A percentile compares a stretch with the other conserved stretches of the same genome.
These are phyloP conservation scores for Akanthomyces muscarius DNA, from an alignment of 2,329 filamentous ascomycete species.

Conservation along the genomic window DNA sequence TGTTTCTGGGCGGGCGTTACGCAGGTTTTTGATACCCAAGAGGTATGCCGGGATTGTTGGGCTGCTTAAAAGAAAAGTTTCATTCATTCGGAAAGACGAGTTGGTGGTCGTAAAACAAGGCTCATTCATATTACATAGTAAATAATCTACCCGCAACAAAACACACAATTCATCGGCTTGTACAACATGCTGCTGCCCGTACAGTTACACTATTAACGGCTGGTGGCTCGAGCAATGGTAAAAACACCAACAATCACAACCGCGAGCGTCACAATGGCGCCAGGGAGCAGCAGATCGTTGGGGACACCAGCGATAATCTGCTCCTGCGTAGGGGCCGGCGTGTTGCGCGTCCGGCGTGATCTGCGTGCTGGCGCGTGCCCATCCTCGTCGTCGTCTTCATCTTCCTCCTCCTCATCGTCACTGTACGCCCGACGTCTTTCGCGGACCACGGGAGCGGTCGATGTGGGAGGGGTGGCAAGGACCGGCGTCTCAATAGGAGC, in stretches of 20 bases:
- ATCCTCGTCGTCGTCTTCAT: conserved; percentile 39
- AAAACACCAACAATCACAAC: conserved; percentile 94
- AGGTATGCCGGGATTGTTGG: no score
- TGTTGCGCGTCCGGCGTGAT: conserved; percentile 35
- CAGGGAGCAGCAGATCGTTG: conserved; percentile 88
- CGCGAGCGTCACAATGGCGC: conserved; percentile 90
- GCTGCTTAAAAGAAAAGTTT: no score
- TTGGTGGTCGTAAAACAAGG: conserved; percentile 14
- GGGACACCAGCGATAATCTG: conserved; percentile 88
- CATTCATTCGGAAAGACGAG: not conserved
- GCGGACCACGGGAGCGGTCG: conserved; percentile 44
- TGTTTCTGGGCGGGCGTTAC: not conserved
- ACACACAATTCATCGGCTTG: conserved; percentile 1
- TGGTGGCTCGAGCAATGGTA: conserved; percentile 68
- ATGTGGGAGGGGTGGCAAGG: conserved; percentile 45
- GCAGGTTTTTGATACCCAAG: no score
- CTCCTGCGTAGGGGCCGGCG: conserved; percentile 49
- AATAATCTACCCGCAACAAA: conserved; percentile 13
- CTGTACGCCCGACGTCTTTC: conserved; percentile 46
- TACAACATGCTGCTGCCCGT: conserved; percentile 12
- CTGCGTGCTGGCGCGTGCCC: conserved; percentile 36
- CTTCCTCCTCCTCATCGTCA: conserved; percentile 54
- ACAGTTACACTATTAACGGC: conserved; percentile 29
- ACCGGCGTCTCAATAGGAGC: conserved; percentile 43
- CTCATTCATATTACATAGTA: conserved; percentile 19